Percentiles rank a stretch among this genome's conserved stretches.
phyloP scores from a whole-genome alignment of 2,329 filamentous ascomycete genomes.

The Massarina eburnea region DNA sequence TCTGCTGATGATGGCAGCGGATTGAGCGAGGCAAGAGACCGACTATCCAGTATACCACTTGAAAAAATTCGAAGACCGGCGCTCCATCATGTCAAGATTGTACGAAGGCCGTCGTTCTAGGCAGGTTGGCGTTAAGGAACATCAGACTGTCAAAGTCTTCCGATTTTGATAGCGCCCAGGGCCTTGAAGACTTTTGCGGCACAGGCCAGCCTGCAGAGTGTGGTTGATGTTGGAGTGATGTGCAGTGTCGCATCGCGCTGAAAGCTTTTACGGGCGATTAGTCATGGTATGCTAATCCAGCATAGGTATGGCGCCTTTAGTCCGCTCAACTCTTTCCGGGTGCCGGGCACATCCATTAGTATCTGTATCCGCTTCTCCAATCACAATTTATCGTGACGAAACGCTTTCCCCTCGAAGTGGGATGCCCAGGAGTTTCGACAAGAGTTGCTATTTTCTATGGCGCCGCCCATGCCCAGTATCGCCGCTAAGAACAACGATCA shows the following conservation, averaged over 20 bases:
- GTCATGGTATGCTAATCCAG: neutral
- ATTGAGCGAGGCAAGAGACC: constrained; percentile 46
- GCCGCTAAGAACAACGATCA: too few relatives aligned
- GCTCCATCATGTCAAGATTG: too few relatives aligned
- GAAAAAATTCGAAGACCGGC: too few relatives aligned
- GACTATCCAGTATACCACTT: neutral
- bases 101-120: too few relatives aligned
- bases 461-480: too few relatives aligned
- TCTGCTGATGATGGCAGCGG: constrained; percentile 33
- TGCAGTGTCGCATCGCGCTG: neutral
- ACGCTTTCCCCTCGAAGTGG: neutral
- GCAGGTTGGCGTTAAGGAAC: too few relatives aligned
- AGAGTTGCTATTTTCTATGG: too few relatives aligned
- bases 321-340: neutral
- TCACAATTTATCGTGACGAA: neutral
- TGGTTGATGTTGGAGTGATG: neutral
- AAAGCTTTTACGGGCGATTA: neutral
- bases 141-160: too few relatives aligned
- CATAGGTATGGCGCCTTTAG: neutral
- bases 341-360: too few relatives aligned
- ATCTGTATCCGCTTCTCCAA: neutral
- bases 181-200: too few relatives aligned
- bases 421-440: too few relatives aligned
- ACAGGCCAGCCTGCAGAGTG: neutral
- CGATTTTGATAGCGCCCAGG: too few relatives aligned